Evolutionary conservation across 331 rosid species (phyloP).

Genomic region (Rhamnella rubrinervis): DNA sequence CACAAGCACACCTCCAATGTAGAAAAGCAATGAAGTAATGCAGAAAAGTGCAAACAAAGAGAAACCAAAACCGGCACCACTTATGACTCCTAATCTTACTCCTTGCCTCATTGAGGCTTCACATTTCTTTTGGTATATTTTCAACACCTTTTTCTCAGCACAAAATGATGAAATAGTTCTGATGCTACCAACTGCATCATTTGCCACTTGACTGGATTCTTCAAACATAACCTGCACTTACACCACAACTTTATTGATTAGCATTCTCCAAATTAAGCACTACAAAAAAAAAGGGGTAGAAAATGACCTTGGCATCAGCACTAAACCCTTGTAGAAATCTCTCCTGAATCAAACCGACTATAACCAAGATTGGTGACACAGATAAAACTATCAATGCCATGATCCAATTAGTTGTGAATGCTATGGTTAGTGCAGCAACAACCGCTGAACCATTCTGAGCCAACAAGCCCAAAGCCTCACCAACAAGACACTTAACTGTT

Average conservation of each 20-base stretch:
- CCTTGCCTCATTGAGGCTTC: conserved; percentile 43
- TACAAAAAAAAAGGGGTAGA: not conserved
- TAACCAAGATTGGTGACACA: conserved; percentile 44
- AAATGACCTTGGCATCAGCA: conserved; percentile 59
- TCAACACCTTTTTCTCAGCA: conserved; percentile 57
- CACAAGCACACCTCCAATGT: conserved; percentile 49
- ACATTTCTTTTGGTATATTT: conserved; percentile 47
- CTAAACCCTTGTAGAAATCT: conserved; percentile 58
- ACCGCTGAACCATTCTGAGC: conserved; percentile 52
- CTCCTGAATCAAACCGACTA: conserved; percentile 47
- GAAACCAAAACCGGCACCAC: conserved; percentile 47
- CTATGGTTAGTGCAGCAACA: conserved; percentile 43
- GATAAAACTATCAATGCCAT: conserved; percentile 43
- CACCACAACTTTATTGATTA: not conserved
- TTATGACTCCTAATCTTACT: conserved; percentile 42
- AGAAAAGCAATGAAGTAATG: conserved; percentile 42
- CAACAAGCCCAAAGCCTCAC: conserved; percentile 65
- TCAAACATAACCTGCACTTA: conserved; percentile 49
- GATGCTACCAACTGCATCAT: conserved; percentile 70
- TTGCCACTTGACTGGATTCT: conserved; percentile 74
- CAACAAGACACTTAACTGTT: conserved; percentile 66
- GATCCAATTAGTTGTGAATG: conserved; percentile 61
- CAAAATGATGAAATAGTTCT: conserved; percentile 75
- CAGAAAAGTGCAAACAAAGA: conserved; percentile 36
- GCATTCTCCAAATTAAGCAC: not conserved